These are phyloP conservation scores for Pseudogymnoascus sp. DNA, from an alignment of 2,329 filamentous ascomycete species.

Conservation along the genomic window DNA sequence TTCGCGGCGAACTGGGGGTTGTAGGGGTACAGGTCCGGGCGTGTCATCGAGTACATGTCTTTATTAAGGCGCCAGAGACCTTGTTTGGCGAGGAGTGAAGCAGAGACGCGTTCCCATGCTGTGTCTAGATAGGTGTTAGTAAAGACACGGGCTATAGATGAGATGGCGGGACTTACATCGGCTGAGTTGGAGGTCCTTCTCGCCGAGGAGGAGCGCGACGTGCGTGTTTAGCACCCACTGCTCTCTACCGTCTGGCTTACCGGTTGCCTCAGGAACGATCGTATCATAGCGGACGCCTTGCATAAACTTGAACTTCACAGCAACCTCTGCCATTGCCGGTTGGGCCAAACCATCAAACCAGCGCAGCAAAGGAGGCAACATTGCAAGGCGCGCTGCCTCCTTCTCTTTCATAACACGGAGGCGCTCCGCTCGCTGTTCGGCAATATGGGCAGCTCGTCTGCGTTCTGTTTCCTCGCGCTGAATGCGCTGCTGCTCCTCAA, in stretches of 20 bases:
- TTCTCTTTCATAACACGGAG: slow-evolving; percentile 45
- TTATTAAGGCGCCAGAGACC: slow-evolving; percentile 54
- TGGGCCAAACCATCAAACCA: slow-evolving; percentile 51
- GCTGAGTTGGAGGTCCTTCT: slow-evolving; percentile 54
- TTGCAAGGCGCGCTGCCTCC: slow-evolving; percentile 47
- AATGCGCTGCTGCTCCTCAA: slow-evolving; percentile 39
- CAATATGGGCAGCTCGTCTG: slow-evolving; percentile 40
- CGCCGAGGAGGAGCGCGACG: slow-evolving; percentile 55
- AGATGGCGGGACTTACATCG: slow-evolving; percentile 43
- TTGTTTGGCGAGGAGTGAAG: slow-evolving; percentile 47
- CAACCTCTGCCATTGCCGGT: slow-evolving; percentile 43
- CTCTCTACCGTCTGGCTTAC: slow-evolving; percentile 50
- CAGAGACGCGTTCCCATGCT: slow-evolving; percentile 50
- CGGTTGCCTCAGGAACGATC: slow-evolving; percentile 46
- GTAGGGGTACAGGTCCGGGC: slow-evolving; percentile 43
- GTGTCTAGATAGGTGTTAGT: slow-evolving; percentile 39
- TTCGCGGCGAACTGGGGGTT: slow-evolving; percentile 43
- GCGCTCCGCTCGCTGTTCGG: slow-evolving; percentile 35
- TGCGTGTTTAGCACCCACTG: slow-evolving; percentile 61
- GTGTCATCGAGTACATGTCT: slow-evolving; percentile 48
- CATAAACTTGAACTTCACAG: slow-evolving; percentile 48
- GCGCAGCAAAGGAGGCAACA: slow-evolving; percentile 51
- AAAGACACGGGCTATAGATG: slow-evolving; percentile 4
- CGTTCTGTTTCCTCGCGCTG: slow-evolving; percentile 42
- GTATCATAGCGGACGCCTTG: slow-evolving; percentile 59